Evolutionary conservation across 1,139 yeast species (phyloP).

Genomic region (Candida frijolesensis): DNA sequence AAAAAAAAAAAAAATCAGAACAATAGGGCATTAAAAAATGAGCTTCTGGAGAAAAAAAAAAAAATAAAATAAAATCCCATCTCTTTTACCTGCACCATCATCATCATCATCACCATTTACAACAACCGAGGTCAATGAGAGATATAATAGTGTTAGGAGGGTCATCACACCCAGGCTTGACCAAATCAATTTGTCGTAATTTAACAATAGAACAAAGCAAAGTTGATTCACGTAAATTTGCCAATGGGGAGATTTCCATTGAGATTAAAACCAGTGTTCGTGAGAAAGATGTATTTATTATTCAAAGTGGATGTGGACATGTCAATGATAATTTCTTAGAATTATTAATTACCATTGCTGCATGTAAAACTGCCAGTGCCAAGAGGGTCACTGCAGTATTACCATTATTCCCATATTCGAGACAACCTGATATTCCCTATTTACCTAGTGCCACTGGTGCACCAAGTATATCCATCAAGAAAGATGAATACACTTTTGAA

Average conservation of each 20-base stretch:
- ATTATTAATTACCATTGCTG: constrained; percentile 83
- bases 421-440: constrained; percentile 96
- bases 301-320: constrained; percentile 81
- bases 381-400: constrained; percentile 90
- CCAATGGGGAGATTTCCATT: constrained; percentile 90
- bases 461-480: constrained; percentile 42
- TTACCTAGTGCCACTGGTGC: constrained; percentile 64
- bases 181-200: constrained; percentile 61
- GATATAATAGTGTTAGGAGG: constrained; percentile 80
- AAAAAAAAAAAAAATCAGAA: constrained; percentile 1
- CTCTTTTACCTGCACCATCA: neutral
- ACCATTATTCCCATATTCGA: constrained; percentile 92
- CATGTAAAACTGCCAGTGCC: constrained; percentile 96
- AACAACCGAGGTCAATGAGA: constrained; percentile 47
- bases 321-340: constrained; percentile 93
- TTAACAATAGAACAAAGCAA: constrained; percentile 63
- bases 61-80: constrained; percentile 4
- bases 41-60: neutral
- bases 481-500: constrained; percentile 55
- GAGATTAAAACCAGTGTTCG: constrained; percentile 82
- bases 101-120: constrained; percentile 1
- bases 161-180: constrained; percentile 68
- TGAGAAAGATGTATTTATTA: constrained; percentile 89
- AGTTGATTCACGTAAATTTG: constrained; percentile 59
- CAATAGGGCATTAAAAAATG: too few species aligned